Base-by-base conservation (phyloP, 169 alveolate species). In the Plasmodium gonderi region DNA sequence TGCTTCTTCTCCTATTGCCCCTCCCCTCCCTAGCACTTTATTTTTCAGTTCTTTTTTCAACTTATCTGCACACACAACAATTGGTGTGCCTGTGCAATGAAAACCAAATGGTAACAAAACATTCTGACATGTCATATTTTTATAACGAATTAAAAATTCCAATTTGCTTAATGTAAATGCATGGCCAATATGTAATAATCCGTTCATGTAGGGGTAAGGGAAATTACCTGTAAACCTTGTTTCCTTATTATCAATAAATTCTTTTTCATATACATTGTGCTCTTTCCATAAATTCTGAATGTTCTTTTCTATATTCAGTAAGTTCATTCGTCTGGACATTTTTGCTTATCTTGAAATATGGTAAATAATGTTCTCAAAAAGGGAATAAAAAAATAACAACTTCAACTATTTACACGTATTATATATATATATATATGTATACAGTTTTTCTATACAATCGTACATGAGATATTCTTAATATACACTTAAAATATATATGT, bases 61-160 rank as follows among this genome's bases (percentile, higher is more conserved):
- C 91, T 96, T 98, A 79, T 96, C 98, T 0, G 99, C 99, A 51
- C 99, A 98, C 4, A 99, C 99, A 83, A 98, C 97, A 6, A 98
- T 98, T 17, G 99, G 99, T 99, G 98, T 95, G 79, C 99, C 99
- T 0, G 99, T 99, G 96, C 99, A 98, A 95, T 99, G 99, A 92
- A 99, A 98, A 20, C 99, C 99, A 83, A 98, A 98, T 11, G 99
- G 99, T 95, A 98, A 98, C 65, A 99, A 96, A 0, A 97, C 99
- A 77, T 97, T 97, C 91, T 98, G 98, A 9, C 99, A 99, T 31
- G 94, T 92, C 95, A 98, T 97, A 78, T 99, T 97, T 94, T 98
- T 99, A 82, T 96, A 99, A 29, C 99, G 95, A 14, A 99, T 98
- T 44, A 97, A 98, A 81, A 99, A 99, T 94, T 99, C 99, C 44